Conservation (phyloP, 495 filamentous ascomycete genomes). For the Xylaria venustula region DNA sequence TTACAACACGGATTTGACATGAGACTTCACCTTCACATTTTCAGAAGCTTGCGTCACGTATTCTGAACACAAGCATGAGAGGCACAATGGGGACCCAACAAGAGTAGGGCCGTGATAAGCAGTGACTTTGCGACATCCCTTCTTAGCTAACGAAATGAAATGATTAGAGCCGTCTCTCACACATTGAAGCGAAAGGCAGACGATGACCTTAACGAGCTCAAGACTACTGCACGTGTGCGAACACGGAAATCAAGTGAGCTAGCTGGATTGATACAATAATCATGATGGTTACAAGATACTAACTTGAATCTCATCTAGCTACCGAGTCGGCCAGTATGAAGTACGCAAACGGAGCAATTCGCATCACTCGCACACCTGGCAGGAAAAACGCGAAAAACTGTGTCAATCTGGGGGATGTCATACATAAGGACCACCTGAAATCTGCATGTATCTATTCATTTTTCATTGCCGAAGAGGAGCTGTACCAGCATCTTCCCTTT, state of each 20-base stretch:
- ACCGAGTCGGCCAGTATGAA: neutral
- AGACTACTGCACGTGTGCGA: neutral
- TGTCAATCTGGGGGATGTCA: constrained; percentile 18
- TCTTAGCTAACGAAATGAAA: neutral
- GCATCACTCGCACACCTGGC: constrained; percentile 22
- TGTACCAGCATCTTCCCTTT: constrained; percentile 19
- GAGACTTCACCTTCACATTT: neutral
- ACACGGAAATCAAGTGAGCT: neutral
- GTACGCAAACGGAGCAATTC: constrained; percentile 18
- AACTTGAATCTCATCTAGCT: neutral
- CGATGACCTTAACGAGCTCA: neutral
- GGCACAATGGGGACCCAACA: neutral
- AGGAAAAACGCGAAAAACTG: constrained; percentile 19
- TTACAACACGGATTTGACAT: neutral
- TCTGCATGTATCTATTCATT: constrained; percentile 22
- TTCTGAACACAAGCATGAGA: neutral
- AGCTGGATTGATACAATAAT: neutral
- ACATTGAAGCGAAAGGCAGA: constrained; percentile 3
- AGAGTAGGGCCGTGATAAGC: neutral
- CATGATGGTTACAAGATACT: neutral
- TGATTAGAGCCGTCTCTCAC: neutral
- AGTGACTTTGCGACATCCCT: neutral
- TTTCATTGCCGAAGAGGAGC: constrained; percentile 19
- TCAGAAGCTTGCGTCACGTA: neutral
- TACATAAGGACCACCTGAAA: constrained; percentile 16